Evolutionary conservation across 495 filamentous ascomycete genomes (phyloP).

Genomic region (Aspergillus sclerotioniger): DNA sequence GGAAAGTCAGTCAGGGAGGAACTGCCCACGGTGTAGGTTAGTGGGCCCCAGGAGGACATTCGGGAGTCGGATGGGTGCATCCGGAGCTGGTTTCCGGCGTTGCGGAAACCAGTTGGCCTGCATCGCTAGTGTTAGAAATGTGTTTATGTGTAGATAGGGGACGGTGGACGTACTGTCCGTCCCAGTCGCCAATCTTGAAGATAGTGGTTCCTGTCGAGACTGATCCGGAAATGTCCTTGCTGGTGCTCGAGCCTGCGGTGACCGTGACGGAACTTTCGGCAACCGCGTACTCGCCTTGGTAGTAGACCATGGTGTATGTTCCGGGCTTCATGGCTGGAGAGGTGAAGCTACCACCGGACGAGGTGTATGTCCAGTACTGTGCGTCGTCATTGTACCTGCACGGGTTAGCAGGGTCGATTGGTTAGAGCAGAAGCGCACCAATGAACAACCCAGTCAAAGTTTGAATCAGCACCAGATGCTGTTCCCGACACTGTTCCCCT

Average conservation of each 20-base stretch:
- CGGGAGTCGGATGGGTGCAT: constrained; percentile 67
- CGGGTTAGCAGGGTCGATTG: not conserved
- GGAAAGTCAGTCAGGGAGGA: constrained; percentile 53
- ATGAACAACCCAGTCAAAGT: constrained; percentile 55
- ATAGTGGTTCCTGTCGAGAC: constrained; percentile 48
- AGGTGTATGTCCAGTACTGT: constrained; percentile 62
- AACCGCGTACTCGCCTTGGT: constrained; percentile 61
- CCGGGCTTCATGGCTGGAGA: constrained; percentile 67
- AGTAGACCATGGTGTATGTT: constrained; percentile 65
- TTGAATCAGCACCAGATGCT: constrained; percentile 50
- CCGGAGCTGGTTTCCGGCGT: constrained; percentile 60
- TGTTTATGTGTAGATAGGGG: too few relatives aligned
- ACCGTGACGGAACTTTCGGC: constrained; percentile 53
- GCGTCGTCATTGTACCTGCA: constrained; percentile 53
- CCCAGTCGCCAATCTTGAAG: constrained; percentile 63
- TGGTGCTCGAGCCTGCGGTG: constrained; percentile 50
- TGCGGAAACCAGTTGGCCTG: constrained; percentile 62
- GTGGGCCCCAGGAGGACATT: constrained; percentile 57
- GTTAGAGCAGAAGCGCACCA: constrained; percentile 35
- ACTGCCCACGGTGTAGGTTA: constrained; percentile 59
- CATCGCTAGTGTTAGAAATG: too few relatives aligned
- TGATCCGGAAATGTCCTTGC: constrained; percentile 51
- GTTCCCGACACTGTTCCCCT: constrained; percentile 61
- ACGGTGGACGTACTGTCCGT: constrained; percentile 42
- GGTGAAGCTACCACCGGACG: constrained; percentile 52